Conservation (phyloP, 495 filamentous ascomycete species). For the Xeromyces bisporus region DNA sequence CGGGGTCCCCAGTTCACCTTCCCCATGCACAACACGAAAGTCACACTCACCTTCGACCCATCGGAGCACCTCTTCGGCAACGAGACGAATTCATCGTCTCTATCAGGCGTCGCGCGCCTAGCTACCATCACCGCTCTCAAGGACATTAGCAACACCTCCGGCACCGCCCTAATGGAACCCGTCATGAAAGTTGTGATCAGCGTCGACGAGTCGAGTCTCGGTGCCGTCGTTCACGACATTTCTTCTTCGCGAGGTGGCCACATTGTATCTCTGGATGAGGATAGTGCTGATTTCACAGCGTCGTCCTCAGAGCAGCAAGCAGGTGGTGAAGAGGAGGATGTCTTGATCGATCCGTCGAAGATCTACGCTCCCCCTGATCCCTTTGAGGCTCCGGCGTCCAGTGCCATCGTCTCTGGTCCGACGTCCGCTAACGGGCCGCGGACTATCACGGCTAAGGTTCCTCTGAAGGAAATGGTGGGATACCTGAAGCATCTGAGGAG, state of each 20-base stretch:
- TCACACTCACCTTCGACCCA: conserved; percentile 52
- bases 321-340: conserved; percentile 15
- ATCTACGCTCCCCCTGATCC: conserved; percentile 79
- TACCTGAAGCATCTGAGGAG: conserved; percentile 83
- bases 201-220: conserved; percentile 65
- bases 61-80: conserved; percentile 44
- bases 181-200: conserved; percentile 75
- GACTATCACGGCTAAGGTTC: conserved; percentile 67
- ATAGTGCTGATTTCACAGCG: conserved; percentile 18
- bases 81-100: conserved; percentile 53
- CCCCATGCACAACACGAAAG: conserved; percentile 53
- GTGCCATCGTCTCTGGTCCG: conserved; percentile 6
- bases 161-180: conserved; percentile 67
- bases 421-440: conserved; percentile 24
- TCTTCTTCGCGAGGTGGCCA: conserved; percentile 66
- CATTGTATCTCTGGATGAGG: conserved; percentile 63
- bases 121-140: conserved; percentile 52
- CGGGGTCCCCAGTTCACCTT: conserved; percentile 64
- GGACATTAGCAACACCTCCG: conserved; percentile 18
- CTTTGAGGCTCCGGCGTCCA: conserved; percentile 38
- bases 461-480: conserved; percentile 91
- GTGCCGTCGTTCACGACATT: conserved; percentile 81
- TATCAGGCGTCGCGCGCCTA: conserved; percentile 59
- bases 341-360: conserved; percentile 43
- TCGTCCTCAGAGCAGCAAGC: conserved; percentile 5